A percentile compares a stretch with the other conserved stretches of the same genome.
Conservation (phyloP, 306 rosid species). For the Elaeagnus macrophylla region DNA sequence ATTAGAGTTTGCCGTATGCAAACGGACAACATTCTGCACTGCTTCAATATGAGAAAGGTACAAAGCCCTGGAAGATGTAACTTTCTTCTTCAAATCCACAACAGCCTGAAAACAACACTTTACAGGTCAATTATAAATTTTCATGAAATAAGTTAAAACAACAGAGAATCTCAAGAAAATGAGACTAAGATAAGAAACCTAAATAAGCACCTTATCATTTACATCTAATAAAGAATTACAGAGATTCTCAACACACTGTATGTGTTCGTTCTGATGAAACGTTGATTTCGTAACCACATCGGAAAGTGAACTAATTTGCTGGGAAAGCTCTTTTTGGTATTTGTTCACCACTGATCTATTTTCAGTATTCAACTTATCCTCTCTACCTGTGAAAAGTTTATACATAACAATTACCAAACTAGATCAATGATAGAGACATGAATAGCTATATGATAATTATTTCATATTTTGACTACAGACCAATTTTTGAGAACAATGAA, state of each 20-base stretch:
- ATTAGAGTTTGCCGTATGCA: constrained; percentile 71
- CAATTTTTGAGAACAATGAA: constrained; percentile 66
- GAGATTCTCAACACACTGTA: constrained; percentile 59
- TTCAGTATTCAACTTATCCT: constrained; percentile 60
- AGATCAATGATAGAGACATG: background rate
- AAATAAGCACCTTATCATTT: constrained; percentile 55
- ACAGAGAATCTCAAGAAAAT: background rate
- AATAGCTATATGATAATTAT: background rate
- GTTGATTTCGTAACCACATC: constrained; percentile 51
- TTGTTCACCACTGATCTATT: constrained; percentile 60
- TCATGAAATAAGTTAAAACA: background rate
- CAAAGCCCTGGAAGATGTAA: constrained; percentile 46
- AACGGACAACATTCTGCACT: constrained; percentile 79
- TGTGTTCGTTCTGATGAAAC: constrained; percentile 64
- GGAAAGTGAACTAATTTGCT: constrained; percentile 68
- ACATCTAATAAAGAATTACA: constrained; percentile 53
- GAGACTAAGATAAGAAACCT: background rate
- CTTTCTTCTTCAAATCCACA: constrained; percentile 51
- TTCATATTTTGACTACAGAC: constrained; percentile 25
- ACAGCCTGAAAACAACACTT: constrained; percentile 38
- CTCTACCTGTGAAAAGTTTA: constrained; percentile 49
- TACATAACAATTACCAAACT: background rate
- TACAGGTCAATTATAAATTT: constrained; percentile 1
- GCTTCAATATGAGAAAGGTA: constrained; percentile 69
- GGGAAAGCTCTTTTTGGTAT: constrained; percentile 65